These are phyloP conservation scores for Amaranthus cruentus DNA, from an alignment of 148 eudicot species.

Conservation along the genomic window DNA sequence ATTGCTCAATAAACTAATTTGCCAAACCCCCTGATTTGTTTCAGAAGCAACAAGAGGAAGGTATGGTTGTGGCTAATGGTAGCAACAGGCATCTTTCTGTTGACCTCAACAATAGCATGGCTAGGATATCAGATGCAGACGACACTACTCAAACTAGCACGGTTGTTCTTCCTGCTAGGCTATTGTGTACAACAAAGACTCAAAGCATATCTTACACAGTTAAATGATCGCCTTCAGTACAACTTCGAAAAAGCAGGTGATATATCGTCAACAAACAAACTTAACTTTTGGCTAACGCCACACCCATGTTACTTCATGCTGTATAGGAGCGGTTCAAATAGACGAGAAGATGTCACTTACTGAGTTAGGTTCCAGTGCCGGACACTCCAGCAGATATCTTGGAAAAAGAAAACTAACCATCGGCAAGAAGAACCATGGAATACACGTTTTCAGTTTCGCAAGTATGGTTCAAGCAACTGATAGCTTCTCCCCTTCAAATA, in stretches of 20 bases:
- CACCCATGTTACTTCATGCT: not conserved
- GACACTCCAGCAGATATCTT: conserved; percentile 13
- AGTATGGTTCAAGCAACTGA: conserved; percentile 30
- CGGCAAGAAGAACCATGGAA: conserved; percentile 24
- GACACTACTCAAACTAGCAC: conserved; percentile 2
- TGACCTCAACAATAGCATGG: conserved; percentile 14
- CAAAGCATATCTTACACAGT: not conserved
- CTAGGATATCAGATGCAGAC: conserved; percentile 16
- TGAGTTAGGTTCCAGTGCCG: conserved; percentile 11
- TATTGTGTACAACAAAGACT: conserved; percentile 1
- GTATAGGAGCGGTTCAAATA: conserved; percentile 6
- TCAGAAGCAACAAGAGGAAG: not conserved
- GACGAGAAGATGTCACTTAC: conserved; percentile 13
- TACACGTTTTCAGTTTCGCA: conserved; percentile 29
- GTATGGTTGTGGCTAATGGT: conserved; percentile 19
- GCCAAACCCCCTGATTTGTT: not conserved
- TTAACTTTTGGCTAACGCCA: not conserved
- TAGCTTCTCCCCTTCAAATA: conserved; percentile 29
- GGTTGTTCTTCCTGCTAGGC: conserved; percentile 9
- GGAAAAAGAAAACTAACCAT: conserved; percentile 17
- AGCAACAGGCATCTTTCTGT: conserved; percentile 10
- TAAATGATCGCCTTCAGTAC: conserved; percentile 5
- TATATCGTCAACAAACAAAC: not conserved
- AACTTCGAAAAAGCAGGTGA: conserved; percentile 12
- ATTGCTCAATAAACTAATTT: too few species aligned